Base-by-base conservation (phyloP, 352 stramenopile genomes). In the Lagenidium sp. region DNA sequence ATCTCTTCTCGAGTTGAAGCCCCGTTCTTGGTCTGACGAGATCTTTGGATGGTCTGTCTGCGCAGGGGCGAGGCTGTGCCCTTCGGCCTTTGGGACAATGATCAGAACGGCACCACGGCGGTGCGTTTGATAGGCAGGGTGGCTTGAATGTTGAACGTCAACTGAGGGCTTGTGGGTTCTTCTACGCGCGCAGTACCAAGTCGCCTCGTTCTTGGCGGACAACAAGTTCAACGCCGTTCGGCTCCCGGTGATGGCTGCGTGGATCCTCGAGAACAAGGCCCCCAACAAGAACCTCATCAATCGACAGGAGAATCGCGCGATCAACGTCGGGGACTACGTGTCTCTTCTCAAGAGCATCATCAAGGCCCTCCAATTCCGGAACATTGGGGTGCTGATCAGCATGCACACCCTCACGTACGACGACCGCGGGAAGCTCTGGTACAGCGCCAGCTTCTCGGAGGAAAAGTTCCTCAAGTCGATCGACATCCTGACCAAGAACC, bases 161-260 rank as follows among this genome's bases (percentile, higher is more conserved):
- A 1, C 19, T n/a, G 21, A 25, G 13, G 19, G n/a, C n/a, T n/a
- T n/a, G n/a, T n/a, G n/a, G n/a, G n/a, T n/a, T n/a, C n/a, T n/a
- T n/a, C n/a, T n/a, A n/a, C n/a, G n/a, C n/a, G n/a, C n/a, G n/a
- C 36, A 71, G 57, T 89, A 84, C 53, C 63, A 83, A 50, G 62
- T 89, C 19, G 71, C 76, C 15, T 47, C 60, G 18, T 89, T 86
- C 44, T 45, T 89, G 20, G 39, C 68, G 0, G 41, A 63, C 35
- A 83, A 88, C 70, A 83, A 86, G n/a, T 88, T 83, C 53, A 88
- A 88, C 29, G 60, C 68, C 13, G 68, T 88, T 8, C 73, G 76
- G 1, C 40, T 89, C 13, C 76, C 76, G 6, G 60, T 89, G 13
- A 85, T 79, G 56, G 63, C 59, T 4, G 38, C 59, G 16, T 77